These are phyloP conservation scores for Blastomyces gilchristii DNA, from an alignment of 2,329 filamentous ascomycete species.

Conservation along the genomic window DNA sequence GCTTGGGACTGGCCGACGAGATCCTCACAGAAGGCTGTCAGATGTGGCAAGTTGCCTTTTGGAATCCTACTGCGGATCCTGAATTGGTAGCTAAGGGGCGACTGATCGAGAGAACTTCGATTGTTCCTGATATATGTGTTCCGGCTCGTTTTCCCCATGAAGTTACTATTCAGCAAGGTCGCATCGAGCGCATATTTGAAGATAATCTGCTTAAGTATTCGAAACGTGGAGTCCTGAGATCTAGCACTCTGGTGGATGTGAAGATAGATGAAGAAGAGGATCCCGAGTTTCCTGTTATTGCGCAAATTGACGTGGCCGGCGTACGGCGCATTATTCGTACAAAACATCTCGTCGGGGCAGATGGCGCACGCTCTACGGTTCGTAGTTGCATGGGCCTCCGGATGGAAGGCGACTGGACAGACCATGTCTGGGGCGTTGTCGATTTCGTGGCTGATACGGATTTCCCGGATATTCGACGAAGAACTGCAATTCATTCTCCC, in stretches of 20 bases:
- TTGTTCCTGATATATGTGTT: constrained; percentile 5
- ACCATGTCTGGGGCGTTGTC: constrained; percentile 67
- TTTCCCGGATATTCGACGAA: constrained; percentile 71
- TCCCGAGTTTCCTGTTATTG: constrained; percentile 30
- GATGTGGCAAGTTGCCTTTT: constrained; percentile 62
- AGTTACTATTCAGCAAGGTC: constrained; percentile 1
- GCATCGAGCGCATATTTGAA: constrained; percentile 46
- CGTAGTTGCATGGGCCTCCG: constrained; percentile 43
- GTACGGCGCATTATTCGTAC: constrained; percentile 41
- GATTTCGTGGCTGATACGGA: constrained; percentile 62
- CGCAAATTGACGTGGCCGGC: constrained; percentile 25
- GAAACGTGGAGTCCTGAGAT: constrained; percentile 48
- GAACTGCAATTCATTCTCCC: constrained; percentile 65
- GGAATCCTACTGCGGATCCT: constrained; percentile 41
- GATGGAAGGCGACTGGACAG: constrained; percentile 58
- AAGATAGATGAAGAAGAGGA: constrained; percentile 44
- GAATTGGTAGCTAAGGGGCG: constrained; percentile 28
- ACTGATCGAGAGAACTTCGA: constrained; percentile 38
- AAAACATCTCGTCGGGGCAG: constrained; percentile 62
- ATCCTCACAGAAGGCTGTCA: constrained; percentile 56
- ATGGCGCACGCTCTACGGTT: constrained; percentile 60
- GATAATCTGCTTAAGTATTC: constrained; percentile 54
- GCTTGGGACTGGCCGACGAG: constrained; percentile 31
- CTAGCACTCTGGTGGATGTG: constrained; percentile 56
- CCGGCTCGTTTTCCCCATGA: constrained; percentile 17